Base-by-base conservation (phyloP, 1,284 basidiomycete genomes). In the Testicularia cyperi region DNA sequence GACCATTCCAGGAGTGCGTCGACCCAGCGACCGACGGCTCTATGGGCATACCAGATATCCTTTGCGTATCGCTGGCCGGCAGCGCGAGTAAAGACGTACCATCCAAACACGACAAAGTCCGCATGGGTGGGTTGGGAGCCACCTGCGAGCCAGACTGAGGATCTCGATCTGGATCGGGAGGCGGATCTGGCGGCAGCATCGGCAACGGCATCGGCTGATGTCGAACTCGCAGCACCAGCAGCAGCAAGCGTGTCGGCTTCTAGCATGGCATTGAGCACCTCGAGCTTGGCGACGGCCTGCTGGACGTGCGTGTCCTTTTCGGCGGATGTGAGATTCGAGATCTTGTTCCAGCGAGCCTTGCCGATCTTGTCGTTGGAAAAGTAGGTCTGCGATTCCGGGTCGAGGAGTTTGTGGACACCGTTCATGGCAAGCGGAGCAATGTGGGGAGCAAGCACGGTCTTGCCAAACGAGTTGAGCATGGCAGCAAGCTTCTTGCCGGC, bases 321-420 rank as follows among this genome's bases (percentile, higher is more conserved):
- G 3, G 18, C 29, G 15, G 16, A 19, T 6, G 42, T 19, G 25
- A 66, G 23, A 12, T 15, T 20, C 2, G 39, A 26, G n/a, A 62
- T 28, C 23, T 60, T 55, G 10, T 41, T 40, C 46, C 67, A 60
- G 5, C 55, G 33, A 6, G 36, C 30, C 24, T 54, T 48, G 22
- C 65, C 65, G 16, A 65, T 41, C 52, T 70, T 70, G 29, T 51
- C 46, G 5, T 68, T 45, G 20, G 57, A 42, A 45, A 70, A 70
- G 52, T 70, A 70, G 4, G 31, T 32, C 14, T 28, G 29, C 10
- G 62, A 68, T 12, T 62, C 65, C 1, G 32, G 27, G 19, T 68
- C 65, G n/a, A 70, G 38, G 46, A 60, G 52, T 5, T 24, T 48
- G n/a, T 53, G 44, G 1, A 70, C 44, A 6, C 43, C 41, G 9